Evolutionary conservation across 2,329 filamentous ascomycete genomes (phyloP), one percentile per base, ranked within the genome.

Genomic region (Eutypella sp.): DNA sequence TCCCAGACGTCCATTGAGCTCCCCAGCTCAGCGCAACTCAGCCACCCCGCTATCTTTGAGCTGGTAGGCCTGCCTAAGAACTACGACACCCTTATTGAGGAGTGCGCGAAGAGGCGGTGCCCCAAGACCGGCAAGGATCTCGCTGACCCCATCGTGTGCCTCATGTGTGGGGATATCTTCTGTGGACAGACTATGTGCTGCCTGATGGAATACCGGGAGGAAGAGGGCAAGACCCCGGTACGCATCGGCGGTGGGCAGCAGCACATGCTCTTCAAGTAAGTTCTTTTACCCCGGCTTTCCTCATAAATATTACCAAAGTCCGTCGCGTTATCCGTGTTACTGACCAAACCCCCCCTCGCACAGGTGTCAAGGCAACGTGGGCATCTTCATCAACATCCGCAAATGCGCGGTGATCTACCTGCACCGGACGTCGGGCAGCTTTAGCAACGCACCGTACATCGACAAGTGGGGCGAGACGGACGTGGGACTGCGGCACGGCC

Each of bases 401-500:
- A 97, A 97, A 71, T 97, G 95, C 70, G 89, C 86, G 56, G 83
- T 95, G 34, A 81, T 95, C 49, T 95, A 95, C 66, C 73, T 95
- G 45, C 90, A 96, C 68, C 82, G 85, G 48, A 74, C 76, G 25
- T 87, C 87, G 40, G 93, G 93, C 33, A 90, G 87, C 22, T 99
- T 87, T 72, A 84, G 85, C 52, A 79, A 85, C 36, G 92, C 93
- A 4, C 93, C 93, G 0, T 99, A 97, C 66, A 85, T 97, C 52
- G 93, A 99, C 67, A 87, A 88, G 62, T 95, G 96, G 63, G 95
- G 95, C 54, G 93, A 99, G 74, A 87, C 89, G 4, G 93, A 99
- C 67, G 82, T 88, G n/a, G 91, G 91, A 36, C 75, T 99, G 29
- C 81, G 88, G 49, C 86, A 93, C 52, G 87, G 88, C 49, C 84